Evolutionary conservation across 2,329 filamentous ascomycete species (phyloP).

Genomic region (Diplodia intermedia): DNA sequence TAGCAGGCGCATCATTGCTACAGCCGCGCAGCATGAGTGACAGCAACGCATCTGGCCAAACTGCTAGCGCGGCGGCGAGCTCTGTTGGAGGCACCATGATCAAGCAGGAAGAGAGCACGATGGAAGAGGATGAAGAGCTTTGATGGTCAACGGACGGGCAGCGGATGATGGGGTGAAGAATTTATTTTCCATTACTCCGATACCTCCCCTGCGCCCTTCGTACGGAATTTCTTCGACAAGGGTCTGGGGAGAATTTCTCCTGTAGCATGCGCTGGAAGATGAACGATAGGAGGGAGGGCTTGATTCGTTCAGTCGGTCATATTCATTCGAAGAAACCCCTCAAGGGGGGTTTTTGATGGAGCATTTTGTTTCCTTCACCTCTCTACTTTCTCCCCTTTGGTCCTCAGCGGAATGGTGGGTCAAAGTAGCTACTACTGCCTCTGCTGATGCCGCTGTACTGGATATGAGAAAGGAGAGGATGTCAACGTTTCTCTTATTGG

Average conservation of each 20-base stretch:
- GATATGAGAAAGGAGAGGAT: neutral
- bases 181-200: neutral
- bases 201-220: neutral
- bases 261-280: neutral
- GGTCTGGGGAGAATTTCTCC: neutral
- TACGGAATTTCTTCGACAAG: neutral
- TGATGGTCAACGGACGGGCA: constrained; percentile 10
- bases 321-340: neutral
- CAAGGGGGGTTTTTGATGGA: neutral
- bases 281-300: neutral
- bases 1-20: neutral
- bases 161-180: constrained; percentile 20
- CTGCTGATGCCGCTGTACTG: neutral
- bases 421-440: neutral
- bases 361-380: neutral
- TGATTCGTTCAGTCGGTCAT: neutral
- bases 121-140: constrained; percentile 25
- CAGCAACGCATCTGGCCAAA: constrained; percentile 19
- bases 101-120: constrained; percentile 23
- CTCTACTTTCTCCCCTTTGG: neutral
- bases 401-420: neutral
- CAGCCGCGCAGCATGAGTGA: constrained; percentile 27
- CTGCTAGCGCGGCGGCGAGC: neutral
- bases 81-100: neutral
- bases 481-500: neutral